Base-by-base conservation (phyloP, 306 rosid genomes). In the Crotalaria pallida region DNA sequence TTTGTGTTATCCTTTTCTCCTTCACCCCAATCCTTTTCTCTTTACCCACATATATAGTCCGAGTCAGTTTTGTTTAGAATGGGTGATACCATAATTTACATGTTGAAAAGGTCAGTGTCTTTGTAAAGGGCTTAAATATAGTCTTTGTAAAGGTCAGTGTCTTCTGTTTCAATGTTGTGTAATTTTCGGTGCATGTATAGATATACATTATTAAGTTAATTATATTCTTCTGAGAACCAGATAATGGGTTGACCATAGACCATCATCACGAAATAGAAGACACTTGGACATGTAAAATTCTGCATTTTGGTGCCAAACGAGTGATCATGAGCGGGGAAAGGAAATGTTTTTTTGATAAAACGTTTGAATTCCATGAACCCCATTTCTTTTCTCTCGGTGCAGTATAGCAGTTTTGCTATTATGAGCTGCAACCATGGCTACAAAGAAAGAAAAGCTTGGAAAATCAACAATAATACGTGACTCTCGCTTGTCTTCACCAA, bases 141-240 rank as follows among this genome's bases (percentile, higher is more conserved):
- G 71, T 60, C n/a, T n/a, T 29, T 72, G 61, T 21, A 22, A 47
- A 43, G 58, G 79, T 70, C 75, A 31, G 72, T 58, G 66, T 76
- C 21, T 56, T 12, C 31, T 52, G 53, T 56, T 64, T 52, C 31
- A 47, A 59, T 44, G 52, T 44, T 51, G 45, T 81, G 66, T 61
- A 53, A 60, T 55, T 7, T 65, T 43, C 17, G 4, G 34, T 66
- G 60, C 44, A 44, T 74, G 62, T 73, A 74, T 57, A 76, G 49
- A 68, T 60, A 69, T 58, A 48, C 48, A 58, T 34, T 67, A 66
- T 47, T 17, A 33, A 38, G 59, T 31, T 69, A 16, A 41, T 68
- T 40, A 16, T 52, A 36, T 57, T 41, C 3, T 45, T 27, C 44
- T 22, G 12, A 7, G 7, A 40, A 40, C 43, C 18, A 10, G 18